Evolutionary conservation across 179 eudicot species (phyloP), one percentile per base, ranked within the genome.

Genomic region (Silene noctiflora): DNA sequence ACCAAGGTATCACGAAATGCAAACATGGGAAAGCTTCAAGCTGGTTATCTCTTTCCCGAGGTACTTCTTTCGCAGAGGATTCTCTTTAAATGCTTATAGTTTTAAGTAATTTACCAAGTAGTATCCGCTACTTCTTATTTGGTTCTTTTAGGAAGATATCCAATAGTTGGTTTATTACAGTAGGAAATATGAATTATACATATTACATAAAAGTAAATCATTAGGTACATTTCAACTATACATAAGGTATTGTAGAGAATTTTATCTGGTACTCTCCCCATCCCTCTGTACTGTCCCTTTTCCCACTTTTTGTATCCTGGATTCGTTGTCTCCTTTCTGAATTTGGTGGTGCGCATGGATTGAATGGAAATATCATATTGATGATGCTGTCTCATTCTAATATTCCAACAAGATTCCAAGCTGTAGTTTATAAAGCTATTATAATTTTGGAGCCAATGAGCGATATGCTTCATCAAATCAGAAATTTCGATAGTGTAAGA

Each of bases 11-110:
- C 95, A 1, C 94, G 99, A 71, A 95, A 93, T 84, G 89, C 84
- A 71, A 95, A 95, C 80, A 78, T 93, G 79, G 90, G 82, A 58
- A 93, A 93, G 80, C 99, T 95, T 81, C 96, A 95, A 89, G 99
- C 97, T 74, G 99, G 99, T 35, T 95, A 95, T 83, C 91, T 95
- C 76, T 92, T 95, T 75, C 99, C 99, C 3, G 99, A 95, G 96
- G 98, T 91, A 53, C 65, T 77, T 78, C 19, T 25, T 16, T 22
- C 17, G 2, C n/a, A 0, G 58, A 53, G 10, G 35, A 13, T 56
- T 3, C 46, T 16, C 58, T 53, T 53, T 16, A 17, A 53, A 53
- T 53, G 58, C 58, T 53, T 53, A 53, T 0, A 53, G n/a, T 17
- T 53, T 13, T 6, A 53, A 13, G n/a, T 53, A 53, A 17, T 16